These are phyloP conservation scores for Suillus ampliporus DNA, from an alignment of 768 basidiomycete genomes.

Conservation along the genomic window DNA sequence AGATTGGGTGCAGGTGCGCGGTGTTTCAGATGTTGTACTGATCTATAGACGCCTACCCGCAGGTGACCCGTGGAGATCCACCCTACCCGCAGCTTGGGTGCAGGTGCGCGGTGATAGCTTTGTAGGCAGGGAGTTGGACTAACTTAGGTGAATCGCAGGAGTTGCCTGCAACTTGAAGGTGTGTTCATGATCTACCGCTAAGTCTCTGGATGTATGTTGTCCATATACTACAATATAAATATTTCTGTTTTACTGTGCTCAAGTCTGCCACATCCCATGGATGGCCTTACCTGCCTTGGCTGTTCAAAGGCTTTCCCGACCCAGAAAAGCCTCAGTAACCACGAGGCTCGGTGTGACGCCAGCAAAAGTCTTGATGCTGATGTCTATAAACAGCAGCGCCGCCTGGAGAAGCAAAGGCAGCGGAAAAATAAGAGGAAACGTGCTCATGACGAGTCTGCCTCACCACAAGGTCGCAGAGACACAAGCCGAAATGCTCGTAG, in stretches of 20 bases:
- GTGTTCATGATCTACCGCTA: too few relatives aligned
- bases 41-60: too few relatives aligned
- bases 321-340: not conserved
- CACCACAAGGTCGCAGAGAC: not conserved
- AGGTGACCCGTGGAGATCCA: too few relatives aligned
- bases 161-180: too few relatives aligned
- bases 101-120: too few relatives aligned
- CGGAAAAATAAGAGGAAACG: not conserved
- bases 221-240: not conserved
- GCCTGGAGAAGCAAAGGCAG: not conserved
- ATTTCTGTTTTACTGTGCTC: too few relatives aligned
- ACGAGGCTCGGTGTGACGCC: conserved; percentile 3
- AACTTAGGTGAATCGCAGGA: too few relatives aligned
- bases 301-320: conserved; percentile 3
- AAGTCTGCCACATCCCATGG: conserved; percentile 9
- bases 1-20: too few relatives aligned
- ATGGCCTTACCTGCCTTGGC: not conserved
- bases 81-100: too few relatives aligned
- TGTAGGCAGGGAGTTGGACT: too few relatives aligned
- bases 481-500: not conserved
- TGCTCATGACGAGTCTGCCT: not conserved
- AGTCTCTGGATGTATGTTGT: not conserved
- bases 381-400: not conserved
- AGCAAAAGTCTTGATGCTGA: not conserved
- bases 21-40: too few relatives aligned